Conservation (phyloP, 2,329 filamentous ascomycete genomes). For the Arthrinium phaeospermum region DNA sequence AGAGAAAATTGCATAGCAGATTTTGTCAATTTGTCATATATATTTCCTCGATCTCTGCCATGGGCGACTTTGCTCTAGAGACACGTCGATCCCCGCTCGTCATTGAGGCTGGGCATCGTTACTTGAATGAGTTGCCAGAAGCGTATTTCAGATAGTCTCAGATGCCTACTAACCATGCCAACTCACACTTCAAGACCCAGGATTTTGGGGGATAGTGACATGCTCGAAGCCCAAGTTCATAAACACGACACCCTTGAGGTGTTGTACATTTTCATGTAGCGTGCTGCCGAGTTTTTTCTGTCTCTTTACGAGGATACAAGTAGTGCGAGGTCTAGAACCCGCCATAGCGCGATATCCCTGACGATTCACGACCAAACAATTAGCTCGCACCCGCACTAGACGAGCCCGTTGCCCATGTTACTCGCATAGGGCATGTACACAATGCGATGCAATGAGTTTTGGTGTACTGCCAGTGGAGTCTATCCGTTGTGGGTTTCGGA, state of each 20-base stretch:
- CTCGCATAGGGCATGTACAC: not conserved
- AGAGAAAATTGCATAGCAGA: not conserved
- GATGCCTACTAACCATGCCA: not conserved
- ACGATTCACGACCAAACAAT: not conserved
- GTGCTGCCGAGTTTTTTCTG: not conserved
- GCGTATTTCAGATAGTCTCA: no score
- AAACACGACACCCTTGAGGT: not conserved
- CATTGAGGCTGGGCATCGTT: no score
- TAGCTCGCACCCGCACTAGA: not conserved
- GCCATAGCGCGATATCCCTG: slow-evolving; percentile 5
- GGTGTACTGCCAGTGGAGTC: not conserved
- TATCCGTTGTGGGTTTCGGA: slow-evolving; percentile 4
- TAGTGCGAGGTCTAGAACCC: slow-evolving; percentile 13
- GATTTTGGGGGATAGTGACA: not conserved
- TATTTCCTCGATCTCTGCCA: not conserved
- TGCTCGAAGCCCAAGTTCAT: not conserved
- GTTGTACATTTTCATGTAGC: not conserved
- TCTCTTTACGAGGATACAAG: not conserved
- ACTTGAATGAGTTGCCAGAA: no score
- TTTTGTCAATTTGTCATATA: not conserved
- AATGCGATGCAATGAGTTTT: not conserved
- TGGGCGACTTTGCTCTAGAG: not conserved
- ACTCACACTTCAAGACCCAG: not conserved
- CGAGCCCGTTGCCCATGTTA: not conserved
- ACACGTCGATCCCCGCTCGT: not conserved